A percentile compares a stretch with the other conserved stretches of the same genome.
Conservation (phyloP, 2,329 filamentous ascomycete species). For the Rhexocercosporidium sp. region DNA sequence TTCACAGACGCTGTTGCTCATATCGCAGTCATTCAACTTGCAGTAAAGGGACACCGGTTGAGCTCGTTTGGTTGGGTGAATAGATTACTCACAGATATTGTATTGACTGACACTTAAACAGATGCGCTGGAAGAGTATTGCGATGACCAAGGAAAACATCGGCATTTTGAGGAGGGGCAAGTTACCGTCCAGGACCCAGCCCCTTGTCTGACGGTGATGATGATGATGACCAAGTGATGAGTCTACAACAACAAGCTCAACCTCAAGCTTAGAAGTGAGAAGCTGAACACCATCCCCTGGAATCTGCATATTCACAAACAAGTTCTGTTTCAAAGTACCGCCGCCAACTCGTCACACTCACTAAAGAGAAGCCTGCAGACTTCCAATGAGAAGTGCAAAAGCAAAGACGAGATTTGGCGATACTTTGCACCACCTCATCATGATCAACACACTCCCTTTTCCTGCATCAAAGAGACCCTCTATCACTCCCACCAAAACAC, state of each 20-base stretch:
- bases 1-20: too few species aligned
- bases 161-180: too few species aligned
- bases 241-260: neutral
- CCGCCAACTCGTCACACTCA: neutral
- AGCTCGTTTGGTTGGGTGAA: too few species aligned
- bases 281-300: neutral
- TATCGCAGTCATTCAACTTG: too few species aligned
- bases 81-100: too few species aligned
- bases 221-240: neutral
- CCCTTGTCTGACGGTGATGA: neutral
- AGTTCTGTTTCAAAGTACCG: neutral
- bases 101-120: too few species aligned
- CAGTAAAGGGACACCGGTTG: too few species aligned
- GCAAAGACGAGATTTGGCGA: neutral
- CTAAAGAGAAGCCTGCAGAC: neutral
- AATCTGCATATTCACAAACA: constrained; percentile 5
- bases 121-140: too few species aligned
- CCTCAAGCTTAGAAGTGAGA: too few species aligned
- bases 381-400: neutral
- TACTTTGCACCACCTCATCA: neutral
- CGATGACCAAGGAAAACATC: too few species aligned
- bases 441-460: neutral
- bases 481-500: neutral
- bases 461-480: neutral
- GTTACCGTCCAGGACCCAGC: too few species aligned